Evolutionary conservation across 2,329 filamentous ascomycete species (phyloP), one percentile per base, ranked within the genome.

Genomic region (Botrytis cinerea): DNA sequence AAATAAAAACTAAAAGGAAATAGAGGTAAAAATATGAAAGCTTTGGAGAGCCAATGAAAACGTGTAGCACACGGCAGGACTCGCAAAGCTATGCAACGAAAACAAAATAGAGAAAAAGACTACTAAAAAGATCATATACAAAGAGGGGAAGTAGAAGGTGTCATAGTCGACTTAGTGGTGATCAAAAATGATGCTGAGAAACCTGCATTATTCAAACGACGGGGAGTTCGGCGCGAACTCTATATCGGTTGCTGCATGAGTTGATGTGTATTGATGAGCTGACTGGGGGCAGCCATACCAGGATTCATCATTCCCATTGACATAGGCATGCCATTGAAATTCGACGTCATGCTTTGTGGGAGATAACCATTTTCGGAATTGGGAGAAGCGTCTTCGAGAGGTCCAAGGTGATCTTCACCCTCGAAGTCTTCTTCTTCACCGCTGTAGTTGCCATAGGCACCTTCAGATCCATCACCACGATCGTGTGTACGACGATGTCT

Each of bases 401-500:
- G 91, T 70, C 92, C 92, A 72, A 95, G 90, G 45, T 95, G 92
- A 78, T 96, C 93, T 77, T 97, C 94, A 75, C 95, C 93, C 51
- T 89, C 91, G 78, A 87, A 91, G 72, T 96, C 93, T 80, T 97
- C 94, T 73, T 95, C 94, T 57, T 92, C 92, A 74, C 90, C 87
- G 80, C 87, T 87, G 79, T 90, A 86, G 73, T 82, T 82, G 70
- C 85, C 85, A 61, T 91, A 89, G 60, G 83, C 86, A 51, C 88
- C 89, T 68, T 91, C 89, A 73, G 87, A 86, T 82, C 88, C 92
- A 78, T 92, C 90, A 18, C 89, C 90, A 61, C 90, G 88, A 86
- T 97, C 97, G 84, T 98, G 95, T 79, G 94, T 98, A 80, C 87
- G 88, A 81, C 87, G 88, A 84, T 93, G 91, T 82, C 89, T 91